Evolutionary conservation across 2,329 filamentous ascomycete species (phyloP).

Genomic region (Pseudogymnoascus sp.): DNA sequence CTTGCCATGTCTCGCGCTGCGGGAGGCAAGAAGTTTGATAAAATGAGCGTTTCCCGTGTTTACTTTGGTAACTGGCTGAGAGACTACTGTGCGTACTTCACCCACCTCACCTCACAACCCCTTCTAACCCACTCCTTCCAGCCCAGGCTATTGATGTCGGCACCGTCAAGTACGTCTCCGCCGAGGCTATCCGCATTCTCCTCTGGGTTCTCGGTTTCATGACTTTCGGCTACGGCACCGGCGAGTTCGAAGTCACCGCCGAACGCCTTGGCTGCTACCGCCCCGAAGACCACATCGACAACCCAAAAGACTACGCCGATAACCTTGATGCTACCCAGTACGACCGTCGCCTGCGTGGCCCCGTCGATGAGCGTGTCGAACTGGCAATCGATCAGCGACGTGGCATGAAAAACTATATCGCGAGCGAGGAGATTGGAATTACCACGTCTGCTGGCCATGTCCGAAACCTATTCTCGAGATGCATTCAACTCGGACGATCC

Average conservation of each 20-base stretch:
- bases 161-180: constrained; percentile 81
- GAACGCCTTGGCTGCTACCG: constrained; percentile 74
- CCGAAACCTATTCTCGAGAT: constrained; percentile 60
- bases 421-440: constrained; percentile 68
- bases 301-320: constrained; percentile 75
- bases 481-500: constrained; percentile 69
- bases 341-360: constrained; percentile 70
- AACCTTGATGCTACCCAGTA: constrained; percentile 78
- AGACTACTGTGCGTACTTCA: constrained; percentile 57
- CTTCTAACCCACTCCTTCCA: constrained; percentile 9
- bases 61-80: constrained; percentile 96
- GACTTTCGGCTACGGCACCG: constrained; percentile 74
- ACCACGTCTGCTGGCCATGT: constrained; percentile 75
- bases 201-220: constrained; percentile 86
- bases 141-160: constrained; percentile 86
- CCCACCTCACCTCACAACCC: too few species aligned
- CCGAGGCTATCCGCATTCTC: constrained; percentile 81
- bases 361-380: constrained; percentile 70
- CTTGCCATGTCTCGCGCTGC: constrained; percentile 55
- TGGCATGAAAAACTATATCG: constrained; percentile 90
- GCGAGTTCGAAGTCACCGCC: constrained; percentile 76
- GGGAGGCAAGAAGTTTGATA: constrained; percentile 72
- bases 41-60: constrained; percentile 77
- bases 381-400: constrained; percentile 66
- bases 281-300: constrained; percentile 76